phyloP scores from a whole-genome alignment of 2,329 filamentous ascomycete genomes.

The Microdochium bolleyi region DNA sequence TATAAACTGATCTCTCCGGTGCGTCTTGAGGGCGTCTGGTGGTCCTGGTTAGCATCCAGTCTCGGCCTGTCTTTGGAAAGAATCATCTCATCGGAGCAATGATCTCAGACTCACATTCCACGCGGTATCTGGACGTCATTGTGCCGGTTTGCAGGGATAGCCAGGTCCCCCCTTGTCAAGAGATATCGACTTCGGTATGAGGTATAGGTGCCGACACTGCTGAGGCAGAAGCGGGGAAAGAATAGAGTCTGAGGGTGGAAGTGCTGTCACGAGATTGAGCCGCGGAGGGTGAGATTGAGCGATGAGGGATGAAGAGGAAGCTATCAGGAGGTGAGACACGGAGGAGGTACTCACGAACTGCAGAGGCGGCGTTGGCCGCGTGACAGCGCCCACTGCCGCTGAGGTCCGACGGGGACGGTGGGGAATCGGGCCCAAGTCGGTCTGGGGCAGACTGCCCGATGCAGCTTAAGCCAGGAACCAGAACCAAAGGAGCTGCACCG shows the following conservation, averaged over 20 bases:
- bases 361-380: background rate
- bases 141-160: conserved; percentile 12
- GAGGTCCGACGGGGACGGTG: background rate
- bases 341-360: background rate
- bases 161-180: background rate
- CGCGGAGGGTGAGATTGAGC: too few relatives aligned
- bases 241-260: background rate
- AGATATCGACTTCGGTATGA: background rate
- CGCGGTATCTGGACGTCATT: conserved; percentile 60
- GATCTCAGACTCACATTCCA: conserved; percentile 64
- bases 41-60: conserved; percentile 8
- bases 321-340: background rate
- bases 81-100: too few relatives aligned
- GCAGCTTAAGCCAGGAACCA: background rate
- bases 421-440: background rate
- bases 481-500: too few relatives aligned
- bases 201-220: background rate
- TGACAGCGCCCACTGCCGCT: background rate
- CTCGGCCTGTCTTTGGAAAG: background rate
- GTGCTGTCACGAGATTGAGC: background rate
- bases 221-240: too few relatives aligned
- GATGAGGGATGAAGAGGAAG: too few relatives aligned
- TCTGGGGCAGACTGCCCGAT: background rate
- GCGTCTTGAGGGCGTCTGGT: conserved; percentile 64
- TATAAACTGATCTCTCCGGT: conserved; percentile 85